phyloP scores from a whole-genome alignment of 768 basidiomycete genomes.

The Dioszegia crocea region DNA sequence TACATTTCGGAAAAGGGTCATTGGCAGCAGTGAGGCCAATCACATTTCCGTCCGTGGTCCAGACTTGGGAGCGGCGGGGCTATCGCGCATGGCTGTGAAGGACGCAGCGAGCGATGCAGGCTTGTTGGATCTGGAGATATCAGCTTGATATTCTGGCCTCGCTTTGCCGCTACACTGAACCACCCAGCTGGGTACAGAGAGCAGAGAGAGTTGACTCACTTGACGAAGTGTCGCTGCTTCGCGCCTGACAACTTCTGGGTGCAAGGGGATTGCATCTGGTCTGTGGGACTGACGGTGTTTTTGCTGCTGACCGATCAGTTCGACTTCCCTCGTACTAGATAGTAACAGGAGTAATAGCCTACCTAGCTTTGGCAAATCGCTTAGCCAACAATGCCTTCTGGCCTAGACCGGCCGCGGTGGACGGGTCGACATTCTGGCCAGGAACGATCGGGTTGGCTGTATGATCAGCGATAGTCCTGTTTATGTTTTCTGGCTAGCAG shows the following conservation, averaged over 20 bases:
- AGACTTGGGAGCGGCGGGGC: neutral
- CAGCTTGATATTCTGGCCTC: neutral
- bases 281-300: constrained; percentile 85
- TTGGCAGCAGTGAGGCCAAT: neutral
- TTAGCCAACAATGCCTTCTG: constrained; percentile 89
- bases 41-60: constrained; percentile 2
- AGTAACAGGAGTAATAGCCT: neutral
- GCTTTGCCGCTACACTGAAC: no score
- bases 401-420: constrained; percentile 56
- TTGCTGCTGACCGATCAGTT: constrained; percentile 58
- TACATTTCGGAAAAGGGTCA: no score
- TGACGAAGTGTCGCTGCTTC: constrained; percentile 88
- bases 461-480: no score
- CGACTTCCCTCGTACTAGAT: neutral
- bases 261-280: constrained; percentile 88
- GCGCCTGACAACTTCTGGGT: constrained; percentile 86
- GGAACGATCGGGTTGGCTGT: constrained; percentile 45
- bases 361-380: constrained; percentile 86
- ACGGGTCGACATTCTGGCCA: constrained; percentile 34
- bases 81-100: constrained; percentile 30
- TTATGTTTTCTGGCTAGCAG: no score
- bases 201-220: constrained; percentile 55
- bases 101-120: constrained; percentile 35
- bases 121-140: constrained; percentile 19
- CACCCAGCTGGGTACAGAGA: no score